These are phyloP conservation scores for Plantago major DNA, from an alignment of 257 asterid genomes.

Conservation along the genomic window DNA sequence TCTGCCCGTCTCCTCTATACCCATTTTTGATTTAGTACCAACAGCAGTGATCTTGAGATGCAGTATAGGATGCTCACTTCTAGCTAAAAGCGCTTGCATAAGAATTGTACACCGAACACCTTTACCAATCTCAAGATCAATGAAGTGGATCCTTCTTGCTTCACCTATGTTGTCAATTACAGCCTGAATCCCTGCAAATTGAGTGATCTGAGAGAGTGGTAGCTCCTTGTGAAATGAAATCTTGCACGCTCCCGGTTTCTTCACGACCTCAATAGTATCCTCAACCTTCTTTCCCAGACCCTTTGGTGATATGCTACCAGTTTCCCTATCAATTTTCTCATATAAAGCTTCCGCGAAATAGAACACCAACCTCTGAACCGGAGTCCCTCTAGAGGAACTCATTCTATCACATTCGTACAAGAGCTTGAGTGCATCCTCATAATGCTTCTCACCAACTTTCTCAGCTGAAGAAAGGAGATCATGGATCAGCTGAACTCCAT, in stretches of 20 bases:
- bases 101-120: conserved; percentile 48
- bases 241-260: background rate
- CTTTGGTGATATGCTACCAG: conserved; percentile 27
- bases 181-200: conserved; percentile 54
- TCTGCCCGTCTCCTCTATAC: conserved; percentile 42
- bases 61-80: conserved; percentile 22
- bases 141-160: conserved; percentile 43
- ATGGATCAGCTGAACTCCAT: conserved; percentile 38
- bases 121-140: conserved; percentile 44
- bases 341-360: conserved; percentile 49
- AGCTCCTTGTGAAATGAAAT: conserved; percentile 37
- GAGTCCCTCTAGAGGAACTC: conserved; percentile 29
- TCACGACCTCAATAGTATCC: conserved; percentile 20
- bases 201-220: conserved; percentile 43
- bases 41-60: conserved; percentile 57
- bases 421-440: conserved; percentile 28
- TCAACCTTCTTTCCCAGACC: conserved; percentile 25
- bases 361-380: conserved; percentile 36
- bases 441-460: conserved; percentile 34
- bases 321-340: conserved; percentile 49
- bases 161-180: conserved; percentile 38
- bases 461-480: conserved; percentile 52
- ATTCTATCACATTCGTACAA: conserved; percentile 32
- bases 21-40: conserved; percentile 27
- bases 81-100: conserved; percentile 54